Conservation (phyloP, 306 rosid genomes). For the Vigna mungo region DNA sequence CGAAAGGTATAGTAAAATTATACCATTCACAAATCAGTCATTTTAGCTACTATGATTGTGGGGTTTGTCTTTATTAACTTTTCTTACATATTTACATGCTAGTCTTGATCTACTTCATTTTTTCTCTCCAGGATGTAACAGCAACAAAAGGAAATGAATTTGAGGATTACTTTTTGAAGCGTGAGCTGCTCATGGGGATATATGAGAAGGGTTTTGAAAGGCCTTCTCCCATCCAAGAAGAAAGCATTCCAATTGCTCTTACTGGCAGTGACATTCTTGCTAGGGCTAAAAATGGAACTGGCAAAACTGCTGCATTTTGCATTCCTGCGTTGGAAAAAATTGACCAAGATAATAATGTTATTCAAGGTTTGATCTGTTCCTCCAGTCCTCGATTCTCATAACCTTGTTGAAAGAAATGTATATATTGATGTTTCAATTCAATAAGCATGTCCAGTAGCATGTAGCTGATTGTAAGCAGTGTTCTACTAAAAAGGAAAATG, state of each 20-base stretch:
- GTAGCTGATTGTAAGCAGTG: neutral
- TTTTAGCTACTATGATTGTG: constrained; percentile 18
- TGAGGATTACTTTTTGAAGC: constrained; percentile 98
- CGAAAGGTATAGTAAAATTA: constrained; percentile 54
- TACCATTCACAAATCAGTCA: constrained; percentile 9
- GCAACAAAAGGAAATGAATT: constrained; percentile 99
- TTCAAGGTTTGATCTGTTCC: constrained; percentile 67
- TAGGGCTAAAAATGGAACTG: constrained; percentile 98
- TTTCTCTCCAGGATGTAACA: constrained; percentile 82
- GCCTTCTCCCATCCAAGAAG: constrained; percentile 99
- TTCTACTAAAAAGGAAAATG: neutral
- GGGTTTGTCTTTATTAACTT: constrained; percentile 26
- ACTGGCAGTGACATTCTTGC: constrained; percentile 99
- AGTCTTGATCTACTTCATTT: constrained; percentile 26
- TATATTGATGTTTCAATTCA: constrained; percentile 5
- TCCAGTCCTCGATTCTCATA: neutral
- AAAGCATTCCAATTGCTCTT: constrained; percentile 98
- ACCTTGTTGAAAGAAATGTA: constrained; percentile 23
- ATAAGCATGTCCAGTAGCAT: constrained; percentile 17
- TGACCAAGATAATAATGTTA: constrained; percentile 91
- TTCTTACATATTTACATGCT: constrained; percentile 18
- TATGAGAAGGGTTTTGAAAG: constrained; percentile 99
- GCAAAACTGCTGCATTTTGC: constrained; percentile 99
- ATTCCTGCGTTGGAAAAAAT: constrained; percentile 96
- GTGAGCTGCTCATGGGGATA: constrained; percentile 98